Base-by-base conservation (phyloP, 371 early-diverging fungal species). In the Apophysomyces trapeziformis region DNA sequence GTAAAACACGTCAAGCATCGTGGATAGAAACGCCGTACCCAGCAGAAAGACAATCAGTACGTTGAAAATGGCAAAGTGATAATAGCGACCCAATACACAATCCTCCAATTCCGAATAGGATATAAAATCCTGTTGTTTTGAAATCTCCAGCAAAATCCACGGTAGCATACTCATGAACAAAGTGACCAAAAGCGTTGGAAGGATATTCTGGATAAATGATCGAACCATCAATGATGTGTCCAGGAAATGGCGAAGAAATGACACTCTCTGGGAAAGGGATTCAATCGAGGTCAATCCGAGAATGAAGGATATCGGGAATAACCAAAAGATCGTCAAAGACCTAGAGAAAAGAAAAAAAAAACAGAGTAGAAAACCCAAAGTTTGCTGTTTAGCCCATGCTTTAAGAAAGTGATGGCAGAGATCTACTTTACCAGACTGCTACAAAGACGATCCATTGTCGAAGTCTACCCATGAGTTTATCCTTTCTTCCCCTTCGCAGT, bases 51-150 rank as follows among this genome's bases (percentile, higher is more conserved):
- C 89, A 63, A 97, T 82, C 47, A 97, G 70, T 1, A 96, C 90
- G 76, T 95, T 97, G 81, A 94, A 92, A n/a, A 96, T 82, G 45
- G 90, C 89, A 72, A 95, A 96, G 32, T 89, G 89, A 76, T 92
- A 96, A 73, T 94, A 94, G 63, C 93, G 89, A 45, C 84, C 77
- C 43, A 89, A 77, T 4, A 93, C 87, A 50, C 84, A 78, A 58
- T 88, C 87, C 64, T 88, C 92, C 9, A 91, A 70, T 35, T 81
- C 84, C 0, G 88, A 89, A 59, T 84, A 86, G 1, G 86, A 85
- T 12, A 81, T 71, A 66, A 85, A 86, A 9, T 83, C 83, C 69
- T 89, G 87, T 36, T 79, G 76, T 41, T 80, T 80, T 7, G 85
- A 88, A 14, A 86, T 73, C 63, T 81, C 83, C 50, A 79, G 61